Evolutionary conservation across 257 asterid genomes (phyloP).

Genomic region (Agastache rugosa): DNA sequence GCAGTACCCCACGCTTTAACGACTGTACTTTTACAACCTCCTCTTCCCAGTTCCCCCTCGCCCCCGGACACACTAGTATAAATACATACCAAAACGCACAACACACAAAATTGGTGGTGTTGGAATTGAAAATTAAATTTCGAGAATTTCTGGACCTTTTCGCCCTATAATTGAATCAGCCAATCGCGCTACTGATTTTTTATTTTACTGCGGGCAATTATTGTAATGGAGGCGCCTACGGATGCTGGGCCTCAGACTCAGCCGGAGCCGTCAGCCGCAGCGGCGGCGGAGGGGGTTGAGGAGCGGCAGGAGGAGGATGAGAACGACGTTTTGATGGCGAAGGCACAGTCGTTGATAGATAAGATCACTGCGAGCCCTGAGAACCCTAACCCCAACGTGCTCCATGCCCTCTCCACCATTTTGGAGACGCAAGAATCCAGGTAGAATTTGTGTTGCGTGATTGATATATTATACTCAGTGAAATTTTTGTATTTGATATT

Average conservation of each 20-base stretch:
- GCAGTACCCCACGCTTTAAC: slow-evolving; percentile 46
- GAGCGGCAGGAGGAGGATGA: slow-evolving; percentile 65
- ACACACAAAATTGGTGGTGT: slow-evolving; percentile 13
- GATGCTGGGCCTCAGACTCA: slow-evolving; percentile 42
- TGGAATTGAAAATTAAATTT: slow-evolving; percentile 17
- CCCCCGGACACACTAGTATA: slow-evolving; percentile 37
- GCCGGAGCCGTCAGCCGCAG: slow-evolving; percentile 39
- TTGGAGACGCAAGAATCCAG: slow-evolving; percentile 86
- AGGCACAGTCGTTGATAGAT: slow-evolving; percentile 77
- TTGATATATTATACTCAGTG: background rate
- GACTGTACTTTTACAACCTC: slow-evolving; percentile 37
- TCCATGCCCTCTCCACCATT: slow-evolving; percentile 87
- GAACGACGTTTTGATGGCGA: slow-evolving; percentile 60
- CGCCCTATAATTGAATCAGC: slow-evolving; percentile 14
- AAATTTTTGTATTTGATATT: background rate
- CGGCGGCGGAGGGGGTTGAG: slow-evolving; percentile 42
- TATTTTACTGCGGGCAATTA: slow-evolving; percentile 3
- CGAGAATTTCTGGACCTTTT: background rate
- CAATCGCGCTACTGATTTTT: background rate
- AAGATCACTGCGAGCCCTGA: slow-evolving; percentile 74
- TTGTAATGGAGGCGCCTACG: slow-evolving; percentile 50
- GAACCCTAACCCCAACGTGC: slow-evolving; percentile 80
- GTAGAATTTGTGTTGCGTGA: slow-evolving; percentile 46
- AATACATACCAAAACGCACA: slow-evolving; percentile 29
- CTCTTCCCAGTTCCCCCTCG: slow-evolving; percentile 12